Percentiles rank a stretch among this genome's conserved stretches.
These are phyloP conservation scores for Galeopsis tetrahit DNA, from an alignment of 257 asterid genomes.

Conservation along the genomic window DNA sequence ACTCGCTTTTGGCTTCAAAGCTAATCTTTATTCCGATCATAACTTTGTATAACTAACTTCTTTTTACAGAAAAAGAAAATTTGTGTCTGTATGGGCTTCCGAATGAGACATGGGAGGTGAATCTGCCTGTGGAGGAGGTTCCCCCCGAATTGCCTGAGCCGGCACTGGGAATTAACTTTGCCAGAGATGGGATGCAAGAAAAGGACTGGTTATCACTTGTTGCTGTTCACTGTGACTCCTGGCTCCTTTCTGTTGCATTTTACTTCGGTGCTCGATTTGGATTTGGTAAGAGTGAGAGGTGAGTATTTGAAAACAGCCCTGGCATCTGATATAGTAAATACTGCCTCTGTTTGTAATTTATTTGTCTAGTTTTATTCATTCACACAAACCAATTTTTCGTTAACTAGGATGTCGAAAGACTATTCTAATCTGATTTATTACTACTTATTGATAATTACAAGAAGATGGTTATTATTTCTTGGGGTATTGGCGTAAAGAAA, in stretches of 20 bases:
- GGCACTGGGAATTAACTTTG: slow-evolving; percentile 78
- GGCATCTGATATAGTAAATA: neutral
- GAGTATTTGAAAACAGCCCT: slow-evolving; percentile 10
- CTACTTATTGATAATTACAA: too few relatives aligned
- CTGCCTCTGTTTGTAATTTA: slow-evolving; percentile 6
- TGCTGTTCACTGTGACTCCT: slow-evolving; percentile 81
- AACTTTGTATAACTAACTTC: neutral
- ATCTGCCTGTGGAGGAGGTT: slow-evolving; percentile 70
- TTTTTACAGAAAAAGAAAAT: slow-evolving; percentile 61
- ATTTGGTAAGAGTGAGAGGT: slow-evolving; percentile 74
- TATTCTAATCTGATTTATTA: too few relatives aligned
- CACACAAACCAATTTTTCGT: too few relatives aligned
- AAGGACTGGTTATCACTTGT: slow-evolving; percentile 76
- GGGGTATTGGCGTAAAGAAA: too few relatives aligned
- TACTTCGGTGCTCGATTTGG: slow-evolving; percentile 75
- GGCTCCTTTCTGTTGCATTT: slow-evolving; percentile 78
- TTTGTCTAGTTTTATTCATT: neutral
- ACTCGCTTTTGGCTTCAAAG: neutral
- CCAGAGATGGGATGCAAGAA: slow-evolving; percentile 72
- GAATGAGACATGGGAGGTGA: slow-evolving; percentile 78
- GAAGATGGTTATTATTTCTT: too few relatives aligned
- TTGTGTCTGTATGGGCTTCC: slow-evolving; percentile 77
- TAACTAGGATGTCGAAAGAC: too few relatives aligned
- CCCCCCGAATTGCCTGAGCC: slow-evolving; percentile 94
- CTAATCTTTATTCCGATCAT: neutral